phyloP scores from a whole-genome alignment of 371 early-diverging fungal species.

The Mucor sp. region DNA sequence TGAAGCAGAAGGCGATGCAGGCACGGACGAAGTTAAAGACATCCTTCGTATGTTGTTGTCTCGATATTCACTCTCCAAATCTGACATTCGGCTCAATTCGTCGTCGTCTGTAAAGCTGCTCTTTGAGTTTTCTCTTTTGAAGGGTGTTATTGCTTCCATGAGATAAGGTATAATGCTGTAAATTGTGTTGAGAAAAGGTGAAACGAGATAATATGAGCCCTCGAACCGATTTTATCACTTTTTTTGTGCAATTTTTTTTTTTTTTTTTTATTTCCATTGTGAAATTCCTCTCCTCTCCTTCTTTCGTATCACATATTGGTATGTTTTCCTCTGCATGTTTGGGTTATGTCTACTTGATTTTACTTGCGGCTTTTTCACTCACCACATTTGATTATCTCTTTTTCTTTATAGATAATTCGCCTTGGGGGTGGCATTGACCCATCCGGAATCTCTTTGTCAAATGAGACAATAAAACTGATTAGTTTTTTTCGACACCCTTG shows the following conservation, averaged over 20 bases:
- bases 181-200: not conserved
- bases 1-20: conserved; percentile 33
- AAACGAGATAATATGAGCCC: not conserved
- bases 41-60: conserved; percentile 10
- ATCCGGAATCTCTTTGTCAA: no score
- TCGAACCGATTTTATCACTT: not conserved
- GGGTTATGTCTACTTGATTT: no score
- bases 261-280: not conserved
- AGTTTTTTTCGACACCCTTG: no score
- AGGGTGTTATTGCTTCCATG: not conserved
- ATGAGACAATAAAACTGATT: no score
- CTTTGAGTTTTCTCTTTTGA: conserved; percentile 3
- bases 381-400: no score
- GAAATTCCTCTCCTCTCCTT: no score
- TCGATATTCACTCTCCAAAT: not conserved
- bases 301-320: no score
- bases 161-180: not conserved
- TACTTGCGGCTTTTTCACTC: no score
- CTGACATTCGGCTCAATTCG: conserved; percentile 16
- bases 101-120: conserved; percentile 28
- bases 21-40: conserved; percentile 24
- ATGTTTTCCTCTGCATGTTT: no score
- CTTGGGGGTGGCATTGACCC: no score
- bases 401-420: no score
- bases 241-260: conserved; percentile 8